A percentile compares a stretch with the other conserved stretches of the same genome.
These are phyloP conservation scores for Desmodesmus armatus DNA, from an alignment of 139 green algal genomes.

Conservation along the genomic window DNA sequence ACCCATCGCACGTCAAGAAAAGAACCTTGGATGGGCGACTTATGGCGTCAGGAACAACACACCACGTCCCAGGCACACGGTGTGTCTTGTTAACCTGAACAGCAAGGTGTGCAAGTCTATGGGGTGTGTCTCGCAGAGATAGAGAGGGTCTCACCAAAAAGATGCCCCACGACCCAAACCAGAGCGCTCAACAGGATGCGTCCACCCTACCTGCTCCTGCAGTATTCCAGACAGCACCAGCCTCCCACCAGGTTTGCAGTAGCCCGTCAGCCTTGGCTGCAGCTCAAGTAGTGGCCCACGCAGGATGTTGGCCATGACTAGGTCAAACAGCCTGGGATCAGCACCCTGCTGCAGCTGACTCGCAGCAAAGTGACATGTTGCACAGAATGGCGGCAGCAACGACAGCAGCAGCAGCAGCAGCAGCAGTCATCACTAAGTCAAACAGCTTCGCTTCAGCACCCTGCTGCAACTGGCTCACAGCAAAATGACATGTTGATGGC, in stretches of 20 bases:
- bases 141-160: neutral
- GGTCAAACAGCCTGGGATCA: constrained; percentile 58
- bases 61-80: neutral
- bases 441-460: neutral
- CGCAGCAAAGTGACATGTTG: too few relatives aligned
- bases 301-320: constrained; percentile 88
- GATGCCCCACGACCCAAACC: neutral
- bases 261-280: constrained; percentile 54
- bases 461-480: neutral
- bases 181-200: neutral
- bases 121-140: neutral
- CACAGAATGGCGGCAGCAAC: neutral
- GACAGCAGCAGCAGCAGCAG: neutral
- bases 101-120: neutral
- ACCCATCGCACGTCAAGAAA: neutral
- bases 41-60: neutral
- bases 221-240: constrained; percentile 80
- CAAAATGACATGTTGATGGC: neutral
- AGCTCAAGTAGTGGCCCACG: constrained; percentile 79
- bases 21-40: neutral
- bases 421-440: neutral
- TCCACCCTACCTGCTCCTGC: constrained; percentile 56
- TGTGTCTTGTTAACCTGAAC: neutral
- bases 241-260: constrained; percentile 54
- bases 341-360: neutral